Evolutionary conservation across 192 early-diverging fungal species (phyloP), one percentile per base, ranked within the genome.

Genomic region (Spizellomyces punctatus): DNA sequence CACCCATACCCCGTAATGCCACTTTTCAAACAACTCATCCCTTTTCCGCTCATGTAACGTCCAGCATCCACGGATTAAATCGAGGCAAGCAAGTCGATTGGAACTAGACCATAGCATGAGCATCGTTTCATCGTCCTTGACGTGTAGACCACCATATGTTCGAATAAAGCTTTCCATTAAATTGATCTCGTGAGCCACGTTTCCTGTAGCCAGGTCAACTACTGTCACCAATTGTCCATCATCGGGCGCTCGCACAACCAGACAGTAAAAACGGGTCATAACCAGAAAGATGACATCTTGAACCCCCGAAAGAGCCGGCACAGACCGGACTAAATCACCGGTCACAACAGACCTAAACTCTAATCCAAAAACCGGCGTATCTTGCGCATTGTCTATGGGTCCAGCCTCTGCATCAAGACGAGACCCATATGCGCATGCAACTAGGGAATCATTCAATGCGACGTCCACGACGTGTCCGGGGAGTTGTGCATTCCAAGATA

Each of bases 381-480:
- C 61, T 12, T 64, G 48, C 2, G n/a, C 50, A 27, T 70, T 48
- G 27, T 63, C 70, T 36, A 36, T 36, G 27, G 27, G 27, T 3
- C 27, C 27, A 36, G 27, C 27, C 27, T 36, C 27, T 14, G 55
- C 50, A 10, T 63, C 60, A 7, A 67, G n/a, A 6, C 58, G 45
- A 10, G 60, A 17, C 8, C 64, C 72, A 41, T 59, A 73, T 46
- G 72, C 72, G 60, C 48, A 56, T 2, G 72, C 72, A 44, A 73
- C 64, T 22, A 67, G 17, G 41, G 10, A 21, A 10, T 45, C 72
- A 45, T 73, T 73, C 6, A 36, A 19, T 8, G 72, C 72, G 5
- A 73, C 64, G 36, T 73, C 72, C 2, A 73, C 72, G 10, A 73
- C 46, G 27, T 73, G 72, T 14, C n/a, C 10, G 6, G 72, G 64